phyloP scores from a whole-genome alignment of 352 stramenopile genomes.

The Globisporangium paddicum region DNA sequence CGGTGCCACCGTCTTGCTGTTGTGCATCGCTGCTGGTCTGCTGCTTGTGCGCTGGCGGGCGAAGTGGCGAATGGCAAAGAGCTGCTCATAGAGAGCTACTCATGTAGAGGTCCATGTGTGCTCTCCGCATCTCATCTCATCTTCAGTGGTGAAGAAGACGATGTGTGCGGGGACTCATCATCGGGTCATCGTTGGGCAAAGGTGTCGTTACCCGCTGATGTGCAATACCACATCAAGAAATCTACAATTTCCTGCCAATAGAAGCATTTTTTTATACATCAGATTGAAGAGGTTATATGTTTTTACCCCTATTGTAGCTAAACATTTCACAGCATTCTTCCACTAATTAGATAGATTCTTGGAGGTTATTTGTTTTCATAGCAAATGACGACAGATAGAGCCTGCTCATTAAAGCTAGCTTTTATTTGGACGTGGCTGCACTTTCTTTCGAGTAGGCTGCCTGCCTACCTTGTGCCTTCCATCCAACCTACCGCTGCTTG shows the following conservation, averaged over 20 bases:
- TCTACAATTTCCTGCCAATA: too few species aligned
- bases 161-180: background rate
- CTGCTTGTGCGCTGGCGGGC: background rate
- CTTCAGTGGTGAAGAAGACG: background rate
- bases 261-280: too few species aligned
- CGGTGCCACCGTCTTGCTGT: background rate
- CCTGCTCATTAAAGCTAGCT: too few species aligned
- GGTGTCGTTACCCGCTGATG: background rate
- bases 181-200: background rate
- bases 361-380: too few species aligned
- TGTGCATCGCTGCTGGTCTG: background rate
- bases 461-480: too few species aligned
- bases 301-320: too few species aligned
- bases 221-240: too few species aligned
- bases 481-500: constrained; percentile 73
- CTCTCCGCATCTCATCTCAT: background rate
- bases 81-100: background rate
- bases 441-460: background rate
- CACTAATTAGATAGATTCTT: background rate
- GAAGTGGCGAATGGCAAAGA: background rate
- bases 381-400: too few species aligned
- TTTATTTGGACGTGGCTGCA: background rate
- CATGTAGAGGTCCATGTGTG: background rate
- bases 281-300: too few species aligned
- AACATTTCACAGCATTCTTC: too few species aligned